Evolutionary conservation across 495 filamentous ascomycete species (phyloP).

Genomic region (Alectoria sarmentosa): DNA sequence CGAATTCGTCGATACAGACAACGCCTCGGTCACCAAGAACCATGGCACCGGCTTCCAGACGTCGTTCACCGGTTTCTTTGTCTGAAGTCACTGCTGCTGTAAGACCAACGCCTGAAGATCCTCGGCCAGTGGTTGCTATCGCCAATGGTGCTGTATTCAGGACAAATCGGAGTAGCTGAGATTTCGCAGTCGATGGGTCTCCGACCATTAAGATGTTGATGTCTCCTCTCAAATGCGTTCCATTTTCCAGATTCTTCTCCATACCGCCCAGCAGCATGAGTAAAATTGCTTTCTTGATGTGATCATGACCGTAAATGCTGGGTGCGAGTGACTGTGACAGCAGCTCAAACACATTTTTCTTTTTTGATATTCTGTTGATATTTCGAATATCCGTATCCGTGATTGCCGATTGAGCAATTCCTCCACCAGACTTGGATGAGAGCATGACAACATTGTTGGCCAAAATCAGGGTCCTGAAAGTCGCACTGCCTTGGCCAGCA

Average conservation of each 20-base stretch:
- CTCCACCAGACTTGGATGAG: slow-evolving; percentile 92
- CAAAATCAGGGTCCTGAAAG: slow-evolving; percentile 87
- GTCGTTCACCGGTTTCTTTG: slow-evolving; percentile 94
- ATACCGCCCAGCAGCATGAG: slow-evolving; percentile 96
- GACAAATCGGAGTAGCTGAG: slow-evolving; percentile 93
- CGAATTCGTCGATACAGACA: slow-evolving; percentile 99
- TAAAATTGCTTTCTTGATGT: slow-evolving; percentile 97
- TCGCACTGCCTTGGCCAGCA: slow-evolving; percentile 73
- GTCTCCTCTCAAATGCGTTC: slow-evolving; percentile 94
- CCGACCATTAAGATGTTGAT: slow-evolving; percentile 99
- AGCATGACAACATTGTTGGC: slow-evolving; percentile 94
- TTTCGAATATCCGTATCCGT: slow-evolving; percentile 98
- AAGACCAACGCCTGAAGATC: slow-evolving; percentile 96
- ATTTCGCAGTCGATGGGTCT: slow-evolving; percentile 98
- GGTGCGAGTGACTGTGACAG: slow-evolving; percentile 96
- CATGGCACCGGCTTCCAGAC: slow-evolving; percentile 97
- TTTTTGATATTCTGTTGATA: slow-evolving; percentile 96
- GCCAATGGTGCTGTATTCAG: slow-evolving; percentile 95
- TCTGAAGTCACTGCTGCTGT: slow-evolving; percentile 94
- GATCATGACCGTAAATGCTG: slow-evolving; percentile 93
- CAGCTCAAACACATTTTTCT: slow-evolving; percentile 86
- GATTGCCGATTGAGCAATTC: slow-evolving; percentile 83
- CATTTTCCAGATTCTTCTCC: slow-evolving; percentile 98
- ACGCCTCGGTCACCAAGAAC: slow-evolving; percentile 95
- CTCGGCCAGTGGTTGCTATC: slow-evolving; percentile 95